Base-by-base conservation (phyloP, 2,329 filamentous ascomycete species). In the Penicillium sp. region DNA sequence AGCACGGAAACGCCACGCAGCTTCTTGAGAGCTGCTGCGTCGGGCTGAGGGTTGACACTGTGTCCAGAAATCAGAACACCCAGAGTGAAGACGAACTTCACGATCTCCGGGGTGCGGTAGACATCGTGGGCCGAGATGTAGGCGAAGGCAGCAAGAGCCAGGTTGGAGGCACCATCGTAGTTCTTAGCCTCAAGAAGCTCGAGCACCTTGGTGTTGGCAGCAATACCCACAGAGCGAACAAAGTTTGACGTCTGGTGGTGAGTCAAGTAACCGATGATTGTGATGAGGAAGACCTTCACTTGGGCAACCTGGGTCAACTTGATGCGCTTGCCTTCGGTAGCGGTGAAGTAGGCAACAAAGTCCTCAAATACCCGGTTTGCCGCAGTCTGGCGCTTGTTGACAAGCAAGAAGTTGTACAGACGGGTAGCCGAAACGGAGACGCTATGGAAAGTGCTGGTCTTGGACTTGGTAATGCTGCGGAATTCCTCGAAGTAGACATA, bases 401-500 rank as follows among this genome's bases (percentile, higher is more conserved):
- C 49, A 18, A 66, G 40, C 36, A 75, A 59, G 59, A 69, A 72
- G 11, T 63, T 54, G 47, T 74, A 67, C 3, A 76, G 65, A 11
- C 71, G 73, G n/a, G 71, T 64, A 14, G 69, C 65, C 14, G 66
- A 64, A 14, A 70, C 53, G 42, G 71, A 70, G 11, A 78, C 72
- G 0, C 67, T 64, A 16, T 73, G 70, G 57, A 79, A 60, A 5
- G 56, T 59, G 32, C 66, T 73, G 36, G 69, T 69, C 54, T 77
- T 77, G 36, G 70, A 67, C 49, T 63, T 61, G 55, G 72, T 70
- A 43, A 73, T 66, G 48, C 66, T 67, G 5, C 72, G 70, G 56
- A 78, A 72, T 34, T 75, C 65, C 47, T 72, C 69, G 42, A 74
- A 76, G 66, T 75, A 75, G 9, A 73, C 62, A 51, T 72, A 70